Base-by-base conservation (phyloP, 306 rosid genomes). In the Hippophae gyantsensis region DNA sequence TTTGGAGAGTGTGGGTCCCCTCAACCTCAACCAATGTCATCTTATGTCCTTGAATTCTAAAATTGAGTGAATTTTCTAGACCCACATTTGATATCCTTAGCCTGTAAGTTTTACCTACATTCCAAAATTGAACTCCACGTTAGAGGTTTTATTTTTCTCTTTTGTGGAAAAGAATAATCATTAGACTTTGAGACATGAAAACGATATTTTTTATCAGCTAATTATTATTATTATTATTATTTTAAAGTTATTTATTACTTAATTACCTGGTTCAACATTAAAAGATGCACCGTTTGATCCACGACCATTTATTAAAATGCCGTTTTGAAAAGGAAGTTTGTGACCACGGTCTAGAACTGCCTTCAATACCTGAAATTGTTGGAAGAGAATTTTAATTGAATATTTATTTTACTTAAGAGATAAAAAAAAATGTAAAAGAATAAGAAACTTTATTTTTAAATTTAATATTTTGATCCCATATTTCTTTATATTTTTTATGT, bases 61-160 rank as follows among this genome's bases (percentile, higher is more conserved):
- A 87, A 77, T 92, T 92, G 48, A 92, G 86, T 0, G 95, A 66
- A 61, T 85, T 77, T 61, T 83, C 76, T 41, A 85, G 86, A 50
- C 98, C 98, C 56, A 92, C 95, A 62, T 92, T 92, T 54, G 95
- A 67, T 71, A 92, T 80, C 75, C 98, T 85, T 18, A 92, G 87
- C 68, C 96, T 82, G 52, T 92, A 85, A n/a, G 96, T 87, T 69
- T 92, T 87, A 6, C 97, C 97, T 90, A 65, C 54, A 46, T 18
- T 41, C 63, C 13, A 14, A 53, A 13, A 23, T 13, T 18, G 7
- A 3, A 32, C 8, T 7, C 3, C 43, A 42, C 56, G 18, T 10
- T 18, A 4, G 12, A 25, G 11, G 10, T 7, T 9, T 3, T 32
- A 57, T 18, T 59, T 44, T n/a, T 6, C 13, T 42, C 13, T 43